A percentile compares a stretch with the other conserved stretches of the same genome.
Evolutionary conservation across 176 grass and related monocot genomes (phyloP).

Genomic region (Hyparrhenia diplandra): DNA sequence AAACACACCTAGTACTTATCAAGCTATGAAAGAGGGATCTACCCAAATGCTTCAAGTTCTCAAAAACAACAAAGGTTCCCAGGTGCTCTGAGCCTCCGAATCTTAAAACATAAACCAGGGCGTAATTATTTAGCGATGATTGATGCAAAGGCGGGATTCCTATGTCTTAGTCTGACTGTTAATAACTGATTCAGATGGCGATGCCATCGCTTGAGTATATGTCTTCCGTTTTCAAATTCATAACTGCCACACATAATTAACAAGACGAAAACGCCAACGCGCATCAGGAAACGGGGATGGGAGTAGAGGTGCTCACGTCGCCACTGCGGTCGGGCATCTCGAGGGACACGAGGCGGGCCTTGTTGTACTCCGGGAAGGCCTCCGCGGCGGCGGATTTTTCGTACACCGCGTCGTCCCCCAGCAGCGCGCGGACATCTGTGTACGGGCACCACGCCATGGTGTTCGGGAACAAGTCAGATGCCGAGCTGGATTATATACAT

Average conservation of each 20-base stretch:
- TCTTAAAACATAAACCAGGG: not conserved
- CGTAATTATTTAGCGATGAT: not conserved
- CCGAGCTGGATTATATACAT: not conserved
- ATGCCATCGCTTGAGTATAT: too few species aligned
- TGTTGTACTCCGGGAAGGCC: slow-evolving; percentile 89
- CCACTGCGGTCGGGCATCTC: slow-evolving; percentile 91
- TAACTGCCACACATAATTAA: not conserved
- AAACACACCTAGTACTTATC: not conserved
- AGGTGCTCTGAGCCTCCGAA: not conserved
- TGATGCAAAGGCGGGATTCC: not conserved
- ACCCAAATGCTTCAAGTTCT: not conserved
- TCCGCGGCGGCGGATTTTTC: slow-evolving; percentile 82
- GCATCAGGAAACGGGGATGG: not conserved
- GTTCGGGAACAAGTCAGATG: slow-evolving; percentile 12
- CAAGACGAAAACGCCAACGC: not conserved
- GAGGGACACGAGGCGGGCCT: slow-evolving; percentile 63
- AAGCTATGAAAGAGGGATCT: not conserved
- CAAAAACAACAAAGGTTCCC: not conserved
- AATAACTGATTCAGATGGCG: not conserved
- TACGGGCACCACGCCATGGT: not conserved
- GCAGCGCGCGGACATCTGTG: slow-evolving; percentile 75
- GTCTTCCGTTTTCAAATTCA: too few species aligned
- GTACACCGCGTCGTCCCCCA: slow-evolving; percentile 74
- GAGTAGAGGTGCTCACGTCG: slow-evolving; percentile 57
- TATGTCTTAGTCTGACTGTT: not conserved